phyloP scores from a whole-genome alignment of 139 green algal species.

The Ulvella scutata region DNA sequence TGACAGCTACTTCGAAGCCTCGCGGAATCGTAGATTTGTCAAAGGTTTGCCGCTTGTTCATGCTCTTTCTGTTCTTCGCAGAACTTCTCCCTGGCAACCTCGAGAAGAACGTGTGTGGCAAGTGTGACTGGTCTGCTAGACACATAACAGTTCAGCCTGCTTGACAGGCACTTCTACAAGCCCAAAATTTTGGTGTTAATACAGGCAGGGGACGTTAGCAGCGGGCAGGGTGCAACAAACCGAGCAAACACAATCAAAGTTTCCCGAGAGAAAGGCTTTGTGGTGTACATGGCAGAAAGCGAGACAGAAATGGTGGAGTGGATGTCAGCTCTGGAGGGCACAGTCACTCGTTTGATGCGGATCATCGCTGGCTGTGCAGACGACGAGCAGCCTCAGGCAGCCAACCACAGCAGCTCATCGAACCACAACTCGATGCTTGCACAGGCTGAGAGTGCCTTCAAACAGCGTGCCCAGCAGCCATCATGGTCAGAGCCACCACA shows the following conservation, averaged over 20 bases:
- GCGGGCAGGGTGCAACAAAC: constrained; percentile 34
- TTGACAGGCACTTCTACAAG: too few species aligned
- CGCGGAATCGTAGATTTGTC: constrained; percentile 72
- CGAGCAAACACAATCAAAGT: constrained; percentile 61
- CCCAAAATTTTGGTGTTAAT: too few species aligned
- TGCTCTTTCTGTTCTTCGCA: too few species aligned
- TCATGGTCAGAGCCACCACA: too few species aligned
- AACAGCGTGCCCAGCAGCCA: too few species aligned
- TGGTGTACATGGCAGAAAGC: constrained; percentile 60
- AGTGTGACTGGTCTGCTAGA: too few species aligned
- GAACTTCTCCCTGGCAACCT: too few species aligned
- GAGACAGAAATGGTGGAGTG: constrained; percentile 83
- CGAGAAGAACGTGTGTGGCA: too few species aligned
- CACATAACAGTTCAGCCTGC: too few species aligned
- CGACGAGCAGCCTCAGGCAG: constrained; percentile 15
- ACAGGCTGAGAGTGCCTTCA: not conserved
- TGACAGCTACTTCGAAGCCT: constrained; percentile 43
- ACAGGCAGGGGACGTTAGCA: constrained; percentile 49
- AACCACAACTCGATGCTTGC: not conserved
- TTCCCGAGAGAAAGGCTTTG: constrained; percentile 33
- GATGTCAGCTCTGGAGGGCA: constrained; percentile 62
- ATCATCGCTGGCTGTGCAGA: constrained; percentile 54
- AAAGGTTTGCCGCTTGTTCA: constrained; percentile 39
- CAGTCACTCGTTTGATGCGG: constrained; percentile 43
- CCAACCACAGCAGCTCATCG: not conserved